Evolutionary conservation across 1,284 basidiomycete species (phyloP).

Genomic region (Mycena citricolor): DNA sequence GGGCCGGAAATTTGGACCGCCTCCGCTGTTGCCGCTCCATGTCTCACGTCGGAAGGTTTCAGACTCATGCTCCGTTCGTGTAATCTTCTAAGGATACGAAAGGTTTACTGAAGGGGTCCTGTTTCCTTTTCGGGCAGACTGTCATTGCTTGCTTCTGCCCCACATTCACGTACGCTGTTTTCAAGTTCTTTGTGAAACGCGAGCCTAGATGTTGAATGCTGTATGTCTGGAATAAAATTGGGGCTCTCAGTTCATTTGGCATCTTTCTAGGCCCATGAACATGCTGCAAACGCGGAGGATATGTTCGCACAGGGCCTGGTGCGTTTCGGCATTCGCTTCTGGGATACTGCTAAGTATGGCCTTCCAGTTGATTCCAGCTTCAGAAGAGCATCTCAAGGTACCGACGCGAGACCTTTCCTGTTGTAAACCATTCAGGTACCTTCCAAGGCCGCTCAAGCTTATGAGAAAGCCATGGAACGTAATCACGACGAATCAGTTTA

Average conservation of each 20-base stretch:
- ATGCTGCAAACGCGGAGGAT: conserved; percentile 77
- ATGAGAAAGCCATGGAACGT: conserved; percentile 65
- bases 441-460: conserved; percentile 68
- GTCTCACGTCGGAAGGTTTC: background rate
- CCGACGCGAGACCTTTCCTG: background rate
- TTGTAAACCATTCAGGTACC: conserved; percentile 28
- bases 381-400: conserved; percentile 45
- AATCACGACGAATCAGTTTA: conserved; percentile 70
- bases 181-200: too few species aligned
- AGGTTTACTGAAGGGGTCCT: too few species aligned
- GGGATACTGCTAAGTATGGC: conserved; percentile 49
- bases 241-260: too few species aligned
- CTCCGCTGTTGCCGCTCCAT: background rate
- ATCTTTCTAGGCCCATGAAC: conserved; percentile 67
- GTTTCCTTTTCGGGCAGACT: too few species aligned
- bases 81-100: too few species aligned
- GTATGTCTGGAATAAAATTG: too few species aligned
- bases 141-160: too few species aligned
- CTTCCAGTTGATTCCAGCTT: conserved; percentile 59
- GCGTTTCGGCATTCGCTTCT: background rate
- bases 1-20: background rate
- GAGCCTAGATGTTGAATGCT: too few species aligned
- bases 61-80: too few species aligned
- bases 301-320: conserved; percentile 19
- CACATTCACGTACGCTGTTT: too few species aligned